phyloP scores from a whole-genome alignment of 2,329 filamentous ascomycete species.

The Apiospora koreana region DNA sequence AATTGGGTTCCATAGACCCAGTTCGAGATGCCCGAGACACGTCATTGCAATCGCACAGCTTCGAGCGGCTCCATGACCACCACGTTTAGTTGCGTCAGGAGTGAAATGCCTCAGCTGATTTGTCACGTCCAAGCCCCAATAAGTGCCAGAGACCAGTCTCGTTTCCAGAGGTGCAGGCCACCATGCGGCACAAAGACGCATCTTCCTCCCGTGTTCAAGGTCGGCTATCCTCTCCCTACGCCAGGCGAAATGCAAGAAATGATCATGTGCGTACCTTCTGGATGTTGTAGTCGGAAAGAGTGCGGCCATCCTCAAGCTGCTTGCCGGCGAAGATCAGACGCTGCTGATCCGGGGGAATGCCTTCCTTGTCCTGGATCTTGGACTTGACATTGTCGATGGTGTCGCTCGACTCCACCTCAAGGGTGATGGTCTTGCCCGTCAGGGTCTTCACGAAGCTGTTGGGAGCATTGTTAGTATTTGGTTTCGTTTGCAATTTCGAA shows the following conservation, averaged over 20 bases:
- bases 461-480: constrained; percentile 27
- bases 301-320: constrained; percentile 98
- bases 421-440: constrained; percentile 99
- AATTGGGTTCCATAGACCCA: not conserved
- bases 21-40: not conserved
- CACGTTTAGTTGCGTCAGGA: not conserved
- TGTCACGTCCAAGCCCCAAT: not conserved
- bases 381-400: constrained; percentile 99
- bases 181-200: not conserved
- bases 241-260: not conserved
- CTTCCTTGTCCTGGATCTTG: constrained; percentile 99
- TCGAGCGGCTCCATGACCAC: not conserved
- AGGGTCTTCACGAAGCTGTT: constrained; percentile 99
- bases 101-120: not conserved
- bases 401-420: constrained; percentile 98
- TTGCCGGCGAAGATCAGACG: constrained; percentile 98
- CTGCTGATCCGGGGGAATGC: constrained; percentile 97
- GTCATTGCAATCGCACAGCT: not conserved
- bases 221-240: not conserved
- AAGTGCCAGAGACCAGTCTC: not conserved
- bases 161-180: not conserved
- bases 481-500: constrained; percentile 21
- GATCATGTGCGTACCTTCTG: constrained; percentile 73
- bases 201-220: not conserved
- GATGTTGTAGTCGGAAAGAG: constrained; percentile 98